phyloP scores from a whole-genome alignment of 371 early-diverging fungal genomes.

The Dipsacomyces acuminosporus region DNA sequence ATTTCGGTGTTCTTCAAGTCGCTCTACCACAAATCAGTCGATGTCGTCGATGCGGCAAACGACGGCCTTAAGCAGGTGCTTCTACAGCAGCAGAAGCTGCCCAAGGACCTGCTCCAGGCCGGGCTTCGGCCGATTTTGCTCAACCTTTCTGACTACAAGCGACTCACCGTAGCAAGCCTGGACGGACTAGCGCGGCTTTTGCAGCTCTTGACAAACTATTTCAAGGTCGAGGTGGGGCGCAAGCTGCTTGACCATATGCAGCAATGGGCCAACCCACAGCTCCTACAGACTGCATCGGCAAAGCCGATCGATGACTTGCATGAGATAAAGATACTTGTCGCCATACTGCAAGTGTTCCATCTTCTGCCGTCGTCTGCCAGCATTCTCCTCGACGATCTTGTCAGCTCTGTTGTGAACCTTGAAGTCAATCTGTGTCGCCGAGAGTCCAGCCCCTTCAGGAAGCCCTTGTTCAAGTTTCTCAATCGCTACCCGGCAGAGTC shows the following conservation, averaged over 20 bases:
- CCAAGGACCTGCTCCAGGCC: conserved; percentile 94
- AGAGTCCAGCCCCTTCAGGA: conserved; percentile 87
- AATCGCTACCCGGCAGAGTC: conserved; percentile 83
- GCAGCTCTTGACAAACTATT: conserved; percentile 92
- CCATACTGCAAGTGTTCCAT: conserved; percentile 89
- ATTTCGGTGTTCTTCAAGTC: conserved; percentile 97
- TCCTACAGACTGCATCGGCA: conserved; percentile 74
- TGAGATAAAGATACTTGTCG: conserved; percentile 89
- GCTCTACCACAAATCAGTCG: conserved; percentile 83
- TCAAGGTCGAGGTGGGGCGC: conserved; percentile 96
- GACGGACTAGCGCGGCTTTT: conserved; percentile 92
- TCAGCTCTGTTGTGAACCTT: conserved; percentile 76
- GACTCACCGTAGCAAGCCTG: conserved; percentile 83
- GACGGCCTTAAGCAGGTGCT: conserved; percentile 88
- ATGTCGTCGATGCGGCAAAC: conserved; percentile 93
- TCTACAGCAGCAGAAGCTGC: conserved; percentile 80
- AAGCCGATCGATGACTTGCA: conserved; percentile 81
- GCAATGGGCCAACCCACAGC: conserved; percentile 84
- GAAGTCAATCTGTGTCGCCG: conserved; percentile 76
- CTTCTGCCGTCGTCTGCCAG: conserved; percentile 88
- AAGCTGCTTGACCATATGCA: conserved; percentile 95
- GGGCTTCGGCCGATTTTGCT: conserved; percentile 93
- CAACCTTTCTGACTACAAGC: conserved; percentile 90
- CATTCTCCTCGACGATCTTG: conserved; percentile 85
- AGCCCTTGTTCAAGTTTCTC: conserved; percentile 83